These are phyloP conservation scores for Simplicillium aogashimaense DNA, from an alignment of 2,329 filamentous ascomycete species.

Conservation along the genomic window DNA sequence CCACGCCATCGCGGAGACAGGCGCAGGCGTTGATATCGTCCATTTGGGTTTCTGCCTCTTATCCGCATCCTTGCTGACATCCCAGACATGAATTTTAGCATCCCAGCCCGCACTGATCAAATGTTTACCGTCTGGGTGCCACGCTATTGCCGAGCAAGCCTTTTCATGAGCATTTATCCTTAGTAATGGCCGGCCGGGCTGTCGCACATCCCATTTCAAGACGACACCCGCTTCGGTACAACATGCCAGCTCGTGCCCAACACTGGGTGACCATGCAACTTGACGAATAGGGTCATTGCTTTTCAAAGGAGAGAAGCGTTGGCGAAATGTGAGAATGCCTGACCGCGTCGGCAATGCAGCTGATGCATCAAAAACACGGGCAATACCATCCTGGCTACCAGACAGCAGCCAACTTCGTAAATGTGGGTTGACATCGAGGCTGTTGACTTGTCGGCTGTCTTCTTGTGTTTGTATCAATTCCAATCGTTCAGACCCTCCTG, in stretches of 20 bases:
- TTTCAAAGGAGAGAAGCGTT: conserved; percentile 29
- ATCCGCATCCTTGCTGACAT: conserved; percentile 48
- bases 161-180: conserved; percentile 54
- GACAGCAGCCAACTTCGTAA: conserved; percentile 47
- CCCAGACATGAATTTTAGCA: conserved; percentile 55
- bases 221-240: conserved; percentile 53
- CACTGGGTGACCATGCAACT: conserved; percentile 55
- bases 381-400: conserved; percentile 53
- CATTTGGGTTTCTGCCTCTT: conserved; percentile 56
- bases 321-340: conserved; percentile 38
- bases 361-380: conserved; percentile 51
- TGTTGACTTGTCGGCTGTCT: conserved; percentile 54
- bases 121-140: conserved; percentile 61
- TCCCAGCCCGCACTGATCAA: conserved; percentile 54
- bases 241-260: conserved; percentile 53
- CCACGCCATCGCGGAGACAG: conserved; percentile 51
- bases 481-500: conserved; percentile 32
- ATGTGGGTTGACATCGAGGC: conserved; percentile 53
- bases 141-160: conserved; percentile 49
- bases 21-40: conserved; percentile 50
- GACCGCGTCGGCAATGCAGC: conserved; percentile 35
- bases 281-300: conserved; percentile 40
- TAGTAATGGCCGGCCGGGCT: conserved; percentile 40
- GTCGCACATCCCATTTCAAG: conserved; percentile 55
- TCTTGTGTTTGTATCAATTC: conserved; percentile 50